Conservation (phyloP, 2,329 filamentous ascomycete species). For the Chaetothyriales sp. region DNA sequence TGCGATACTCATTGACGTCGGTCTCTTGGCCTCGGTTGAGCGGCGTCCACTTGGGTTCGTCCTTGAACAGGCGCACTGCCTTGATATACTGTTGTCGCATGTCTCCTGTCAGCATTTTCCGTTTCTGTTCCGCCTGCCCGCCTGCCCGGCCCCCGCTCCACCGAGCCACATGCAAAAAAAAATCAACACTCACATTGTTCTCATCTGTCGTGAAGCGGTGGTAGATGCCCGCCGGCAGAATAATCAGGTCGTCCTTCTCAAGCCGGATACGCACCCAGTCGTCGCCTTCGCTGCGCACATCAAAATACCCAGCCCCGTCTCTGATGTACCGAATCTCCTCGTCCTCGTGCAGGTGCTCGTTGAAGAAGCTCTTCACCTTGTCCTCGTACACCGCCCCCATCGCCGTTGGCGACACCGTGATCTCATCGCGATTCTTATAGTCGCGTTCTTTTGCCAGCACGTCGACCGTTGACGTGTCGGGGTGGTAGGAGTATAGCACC, state of each 20-base stretch:
- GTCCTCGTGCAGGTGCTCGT: conserved; percentile 93
- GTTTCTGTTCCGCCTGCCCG: not conserved
- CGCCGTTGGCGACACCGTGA: conserved; percentile 70
- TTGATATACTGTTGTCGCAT: conserved; percentile 59
- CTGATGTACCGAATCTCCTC: conserved; percentile 95
- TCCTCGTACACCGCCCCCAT: conserved; percentile 83
- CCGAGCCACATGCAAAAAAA: conserved; percentile 6
- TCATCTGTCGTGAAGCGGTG: conserved; percentile 93
- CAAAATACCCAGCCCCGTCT: conserved; percentile 81
- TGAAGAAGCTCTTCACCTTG: conserved; percentile 87
- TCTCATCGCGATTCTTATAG: conserved; percentile 92
- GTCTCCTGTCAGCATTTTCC: conserved; percentile 2
- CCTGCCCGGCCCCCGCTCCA: no score
- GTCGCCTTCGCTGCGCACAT: conserved; percentile 70
- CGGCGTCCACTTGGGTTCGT: conserved; percentile 96
- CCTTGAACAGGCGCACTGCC: conserved; percentile 93
- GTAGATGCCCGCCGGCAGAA: conserved; percentile 89
- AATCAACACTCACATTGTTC: conserved; percentile 55
- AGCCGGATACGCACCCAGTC: conserved; percentile 79
- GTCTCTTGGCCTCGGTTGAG: conserved; percentile 67
- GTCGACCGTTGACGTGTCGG: conserved; percentile 55
- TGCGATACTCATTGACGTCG: conserved; percentile 63
- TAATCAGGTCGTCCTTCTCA: conserved; percentile 79
- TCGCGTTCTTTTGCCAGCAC: conserved; percentile 57
- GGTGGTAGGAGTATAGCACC: conserved; percentile 62